Evolutionary conservation across 257 asterid species (phyloP), one percentile per base, ranked within the genome.

Genomic region (Lycium ferocissimum): DNA sequence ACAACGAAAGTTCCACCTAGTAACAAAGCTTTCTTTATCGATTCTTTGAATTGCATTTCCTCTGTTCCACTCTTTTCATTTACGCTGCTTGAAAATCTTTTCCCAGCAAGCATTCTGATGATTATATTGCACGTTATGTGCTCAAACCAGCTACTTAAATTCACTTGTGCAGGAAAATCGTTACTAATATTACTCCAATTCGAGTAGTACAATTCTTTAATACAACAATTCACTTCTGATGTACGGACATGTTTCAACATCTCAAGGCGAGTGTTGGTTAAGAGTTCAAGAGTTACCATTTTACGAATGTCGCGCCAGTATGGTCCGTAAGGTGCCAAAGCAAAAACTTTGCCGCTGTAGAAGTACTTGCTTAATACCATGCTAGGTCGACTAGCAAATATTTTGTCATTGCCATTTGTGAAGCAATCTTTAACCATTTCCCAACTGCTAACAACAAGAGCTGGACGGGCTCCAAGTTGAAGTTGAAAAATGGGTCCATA

Each of bases 231-330:
- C 9, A 87, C 72, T 66, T 93, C 95, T 2, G 87, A 85, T 17
- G 79, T 86, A 37, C 93, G 86, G 2, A 93, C 87, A 1, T 85
- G 91, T 81, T 88, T 61, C 3, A 91, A 89, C 83, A 78, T 88
- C 53, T 90, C 88, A 35, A 92, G 91, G 17, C 89, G 88, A 35
- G 80, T 76, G 45, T 85, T 40, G 1, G 94, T 86, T 6, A 92
- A 45, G 79, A 93, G 92, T 33, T 93, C 88, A 0, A 90, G 86
- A 14, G 91, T 91, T 61, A 82, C 92, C 88, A 93, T 79, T 57
- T 92, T 93, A 0, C 94, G 83, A 11, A 92, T 79, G 1, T 90
- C 80, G 3, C 95, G 94, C 97, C 95, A 93, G 35, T 89, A 93
- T 45, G 86, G 84, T 2, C 97, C 95, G 38, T 93, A 92, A 49